Evolutionary conservation across 1,284 basidiomycete genomes (phyloP), one percentile per base, ranked within the genome.

Genomic region (Ustilago shanxiensis): DNA sequence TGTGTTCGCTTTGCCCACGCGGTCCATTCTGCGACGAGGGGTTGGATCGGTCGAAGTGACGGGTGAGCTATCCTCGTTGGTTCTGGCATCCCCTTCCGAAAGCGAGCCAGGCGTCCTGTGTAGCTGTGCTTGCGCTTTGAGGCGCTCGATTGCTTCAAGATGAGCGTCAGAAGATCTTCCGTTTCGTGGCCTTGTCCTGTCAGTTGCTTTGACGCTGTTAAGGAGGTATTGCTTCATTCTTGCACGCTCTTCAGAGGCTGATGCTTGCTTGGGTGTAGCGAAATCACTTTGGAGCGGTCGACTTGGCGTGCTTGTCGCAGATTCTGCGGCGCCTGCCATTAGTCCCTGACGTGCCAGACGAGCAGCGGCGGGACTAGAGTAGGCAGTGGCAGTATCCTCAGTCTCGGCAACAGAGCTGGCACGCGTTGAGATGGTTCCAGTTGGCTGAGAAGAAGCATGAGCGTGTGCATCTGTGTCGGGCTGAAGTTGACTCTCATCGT

Each of bases 191-290:
- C 57, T 56, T 7, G 61, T 54, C 24, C 57, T 69, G 14, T 64
- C 71, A 11, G 75, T 73, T 1, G 75, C 75, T 37, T 61, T 70
- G 44, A 77, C 75, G 58, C 75, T 77, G 61, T 77, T 77, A 61
- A 77, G 75, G n/a, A 77, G 71, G 14, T 77, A 77, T 26, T 73
- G 71, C 57, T 77, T 77, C 75, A 77, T 77, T 22, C 61, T 53
- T 1, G 72, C 67, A 26, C 67, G 75, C 31, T 77, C 71, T 14
- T 63, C 70, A 0, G 70, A 66, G 14, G 55, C 53, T 2, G 60
- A 33, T 0, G 45, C 61, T 16, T 70, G 61, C 37, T 53, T 76
- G n/a, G 73, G 73, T 8, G 73, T 76, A 2, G 60, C 64, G 7
- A 61, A 60, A 13, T 52, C n/a, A n/a, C 56, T 33, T 39, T 56